These are phyloP conservation scores for Hypoxylon cercidicola DNA, from an alignment of 495 filamentous ascomycete species.

Conservation along the genomic window DNA sequence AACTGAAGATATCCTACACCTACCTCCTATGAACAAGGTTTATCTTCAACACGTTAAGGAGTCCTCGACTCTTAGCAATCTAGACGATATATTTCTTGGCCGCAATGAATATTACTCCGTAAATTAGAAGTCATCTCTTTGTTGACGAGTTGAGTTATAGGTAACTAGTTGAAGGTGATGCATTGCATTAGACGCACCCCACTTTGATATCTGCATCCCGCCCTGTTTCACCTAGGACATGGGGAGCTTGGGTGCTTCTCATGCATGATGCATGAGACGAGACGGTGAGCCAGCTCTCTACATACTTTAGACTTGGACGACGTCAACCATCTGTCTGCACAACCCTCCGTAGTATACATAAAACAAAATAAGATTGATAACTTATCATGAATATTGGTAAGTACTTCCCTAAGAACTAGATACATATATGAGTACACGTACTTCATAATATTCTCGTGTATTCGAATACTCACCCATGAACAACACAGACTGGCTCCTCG, in stretches of 20 bases:
- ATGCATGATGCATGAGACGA: constrained; percentile 28
- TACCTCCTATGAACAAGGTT: too few species aligned
- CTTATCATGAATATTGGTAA: constrained; percentile 33
- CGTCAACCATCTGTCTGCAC: constrained; percentile 14
- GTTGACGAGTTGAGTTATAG: too few species aligned
- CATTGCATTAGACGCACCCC: constrained; percentile 22
- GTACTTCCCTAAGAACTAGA: not conserved
- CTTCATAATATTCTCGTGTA: not conserved
- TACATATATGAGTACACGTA: too few species aligned
- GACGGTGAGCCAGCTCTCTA: constrained; percentile 13
- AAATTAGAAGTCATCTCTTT: too few species aligned
- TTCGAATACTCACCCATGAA: not conserved
- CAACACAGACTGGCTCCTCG: constrained; percentile 61
- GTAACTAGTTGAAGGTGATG: not conserved
- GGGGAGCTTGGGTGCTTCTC: constrained; percentile 8
- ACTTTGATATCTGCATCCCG: constrained; percentile 18
- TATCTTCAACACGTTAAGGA: too few species aligned
- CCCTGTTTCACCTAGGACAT: constrained; percentile 26
- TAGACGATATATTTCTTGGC: too few species aligned
- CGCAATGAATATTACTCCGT: too few species aligned
- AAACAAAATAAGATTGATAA: not conserved
- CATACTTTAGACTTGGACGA: constrained; percentile 6
- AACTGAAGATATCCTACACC: too few species aligned
- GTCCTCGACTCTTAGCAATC: too few species aligned
- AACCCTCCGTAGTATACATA: not conserved